Base-by-base conservation (phyloP, 345 rosid species). In the Euphorbia peplus region DNA sequence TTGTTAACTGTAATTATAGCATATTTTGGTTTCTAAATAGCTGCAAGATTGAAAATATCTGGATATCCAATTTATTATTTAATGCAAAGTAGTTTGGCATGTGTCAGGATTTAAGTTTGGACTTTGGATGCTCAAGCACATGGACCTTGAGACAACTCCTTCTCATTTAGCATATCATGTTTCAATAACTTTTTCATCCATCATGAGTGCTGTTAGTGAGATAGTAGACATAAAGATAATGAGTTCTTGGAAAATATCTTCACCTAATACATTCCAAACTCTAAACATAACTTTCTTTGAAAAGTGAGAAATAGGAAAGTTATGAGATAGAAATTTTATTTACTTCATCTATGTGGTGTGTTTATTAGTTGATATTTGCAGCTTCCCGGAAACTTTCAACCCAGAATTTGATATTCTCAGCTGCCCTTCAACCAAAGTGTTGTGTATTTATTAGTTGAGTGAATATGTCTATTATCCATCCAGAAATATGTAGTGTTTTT, bases 151-250 rank as follows among this genome's bases (percentile, higher is more conserved):
- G 15, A 15, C 73, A 75, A 64, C 50, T 56, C 35, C 9, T 64
- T 70, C 1, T 75, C 30, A n/a, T 67, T 67, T 72, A 71, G 48
- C 67, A 65, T 60, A 73, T 72, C 67, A 56, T 76, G 75, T 78
- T 18, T 18, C 18, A 5, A 70, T 68, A 76, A 54, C 55, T 72
- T 65, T 73, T 70, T 37, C 59, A 58, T 58, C 71, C 70, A 53
- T 75, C 73, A 47, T 66, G 70, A 70, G 24, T 72, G 56, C 50
- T 70, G 72, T 44, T 68, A 71, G 65, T 56, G 72, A 59, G 74
- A 60, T 70, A 72, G 56, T 72, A 72, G 68, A 74, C 74, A 71
- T 71, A 8, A 1, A 66, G 8, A 8, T 35, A 35, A 35, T 35
- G 4, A 35, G 39, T 35, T 3, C 8, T 39, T 39, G 42, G 42